Percentiles rank a stretch among this genome's conserved stretches.
These are phyloP conservation scores for Claviceps fusiformis DNA, from an alignment of 2,329 filamentous ascomycete genomes.

Conservation along the genomic window DNA sequence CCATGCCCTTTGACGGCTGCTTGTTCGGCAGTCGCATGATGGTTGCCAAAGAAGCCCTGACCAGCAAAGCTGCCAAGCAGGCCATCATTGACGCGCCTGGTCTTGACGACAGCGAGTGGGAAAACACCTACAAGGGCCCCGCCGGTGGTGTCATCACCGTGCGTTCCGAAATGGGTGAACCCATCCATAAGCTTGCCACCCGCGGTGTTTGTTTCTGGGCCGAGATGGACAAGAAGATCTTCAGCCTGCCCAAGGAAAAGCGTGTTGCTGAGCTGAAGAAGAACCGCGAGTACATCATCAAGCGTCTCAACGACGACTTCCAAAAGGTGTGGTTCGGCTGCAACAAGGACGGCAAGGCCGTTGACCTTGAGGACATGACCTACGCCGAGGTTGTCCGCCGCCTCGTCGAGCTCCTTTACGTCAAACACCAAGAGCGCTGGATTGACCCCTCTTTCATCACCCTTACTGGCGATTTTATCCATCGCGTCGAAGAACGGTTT, in stretches of 20 bases:
- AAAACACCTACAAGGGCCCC: slow-evolving; percentile 82
- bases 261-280: slow-evolving; percentile 77
- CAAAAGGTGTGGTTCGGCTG: slow-evolving; percentile 95
- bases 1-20: slow-evolving; percentile 90
- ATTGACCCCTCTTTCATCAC: slow-evolving; percentile 74
- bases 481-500: slow-evolving; percentile 93
- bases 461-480: slow-evolving; percentile 89
- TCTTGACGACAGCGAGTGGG: slow-evolving; percentile 72
- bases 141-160: slow-evolving; percentile 94
- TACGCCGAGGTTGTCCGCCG: slow-evolving; percentile 78
- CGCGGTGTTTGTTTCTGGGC: slow-evolving; percentile 94
- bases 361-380: slow-evolving; percentile 92
- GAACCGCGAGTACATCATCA: slow-evolving; percentile 80
- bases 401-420: slow-evolving; percentile 81
- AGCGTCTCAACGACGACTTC: slow-evolving; percentile 91
- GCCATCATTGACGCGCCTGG: slow-evolving; percentile 79
- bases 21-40: slow-evolving; percentile 89
- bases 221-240: slow-evolving; percentile 98
- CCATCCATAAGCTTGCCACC: slow-evolving; percentile 96
- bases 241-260: slow-evolving; percentile 90
- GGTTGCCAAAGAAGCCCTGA: slow-evolving; percentile 86
- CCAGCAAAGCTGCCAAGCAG: slow-evolving; percentile 75
- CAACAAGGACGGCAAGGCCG: slow-evolving; percentile 65
- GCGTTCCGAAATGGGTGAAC: slow-evolving; percentile 97
- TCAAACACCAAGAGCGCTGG: slow-evolving; percentile 83